A percentile compares a stretch with the other conserved stretches of the same genome.
Conservation (phyloP, 2,329 filamentous ascomycete genomes). For the Uncinocarpus reesii region DNA sequence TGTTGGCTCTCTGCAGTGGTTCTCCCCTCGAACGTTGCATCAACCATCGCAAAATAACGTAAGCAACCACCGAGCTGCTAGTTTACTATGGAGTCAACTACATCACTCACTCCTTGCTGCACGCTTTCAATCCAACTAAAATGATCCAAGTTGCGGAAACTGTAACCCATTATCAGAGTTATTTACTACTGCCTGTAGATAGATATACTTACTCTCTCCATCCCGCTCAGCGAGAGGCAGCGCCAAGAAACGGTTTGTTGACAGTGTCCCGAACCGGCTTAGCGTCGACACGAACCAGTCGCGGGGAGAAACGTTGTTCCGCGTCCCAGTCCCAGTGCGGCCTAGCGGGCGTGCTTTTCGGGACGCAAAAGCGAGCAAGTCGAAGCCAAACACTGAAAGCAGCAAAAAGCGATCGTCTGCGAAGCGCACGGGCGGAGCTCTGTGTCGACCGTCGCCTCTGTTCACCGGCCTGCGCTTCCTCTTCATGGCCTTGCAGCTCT, state of each 20-base stretch:
- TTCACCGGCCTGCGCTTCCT: not conserved
- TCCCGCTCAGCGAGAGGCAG: no score
- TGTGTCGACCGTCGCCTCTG: not conserved
- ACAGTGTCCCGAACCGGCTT: slow-evolving; percentile 6
- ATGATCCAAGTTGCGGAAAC: no score
- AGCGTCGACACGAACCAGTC: slow-evolving; percentile 6
- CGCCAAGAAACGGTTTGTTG: slow-evolving; percentile 11
- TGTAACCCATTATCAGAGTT: no score
- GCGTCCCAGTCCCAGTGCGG: not conserved
- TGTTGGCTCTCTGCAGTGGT: no score
- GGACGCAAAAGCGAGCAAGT: not conserved
- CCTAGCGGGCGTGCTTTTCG: not conserved
- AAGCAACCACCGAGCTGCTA: no score
- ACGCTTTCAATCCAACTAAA: no score
- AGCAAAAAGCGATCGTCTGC: not conserved
- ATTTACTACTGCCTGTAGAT: no score
- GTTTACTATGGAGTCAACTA: no score
- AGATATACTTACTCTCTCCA: no score
- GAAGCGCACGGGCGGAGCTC: not conserved
- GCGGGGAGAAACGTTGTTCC: slow-evolving; percentile 1
- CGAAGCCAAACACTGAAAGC: not conserved
- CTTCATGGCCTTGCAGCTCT: not conserved
- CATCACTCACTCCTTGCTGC: no score
- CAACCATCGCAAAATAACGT: no score
- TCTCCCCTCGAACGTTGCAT: no score